These are phyloP conservation scores for Pseudohalonectria lignicola DNA, from an alignment of 2,329 filamentous ascomycete genomes.

Conservation along the genomic window DNA sequence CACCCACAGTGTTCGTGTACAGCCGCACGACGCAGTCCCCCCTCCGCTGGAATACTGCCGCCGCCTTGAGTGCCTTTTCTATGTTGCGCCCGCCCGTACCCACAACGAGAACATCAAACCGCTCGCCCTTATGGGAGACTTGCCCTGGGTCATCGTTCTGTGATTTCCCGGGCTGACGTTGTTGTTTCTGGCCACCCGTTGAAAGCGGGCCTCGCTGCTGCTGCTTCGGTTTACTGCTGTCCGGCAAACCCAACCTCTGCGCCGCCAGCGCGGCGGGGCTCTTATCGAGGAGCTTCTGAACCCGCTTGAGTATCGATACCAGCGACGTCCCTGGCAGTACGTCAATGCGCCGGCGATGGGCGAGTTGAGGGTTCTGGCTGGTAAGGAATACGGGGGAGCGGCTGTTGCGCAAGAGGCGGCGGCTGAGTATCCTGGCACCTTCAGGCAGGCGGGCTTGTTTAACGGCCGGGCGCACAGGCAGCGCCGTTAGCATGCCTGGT, in stretches of 20 bases:
- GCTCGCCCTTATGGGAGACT: slow-evolving; percentile 3
- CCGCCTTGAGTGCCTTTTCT: slow-evolving; percentile 2
- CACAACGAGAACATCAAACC: slow-evolving; percentile 2
- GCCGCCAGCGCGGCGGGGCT: slow-evolving; percentile 33
- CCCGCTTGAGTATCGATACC: slow-evolving; percentile 55
- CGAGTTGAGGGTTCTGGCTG: slow-evolving; percentile 4
- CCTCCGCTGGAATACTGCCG: slow-evolving; percentile 2
- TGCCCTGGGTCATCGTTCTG: slow-evolving; percentile 17
- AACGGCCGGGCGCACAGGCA: slow-evolving; percentile 14
- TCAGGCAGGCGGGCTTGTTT: slow-evolving; percentile 19
- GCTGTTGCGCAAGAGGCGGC: slow-evolving; percentile 11
- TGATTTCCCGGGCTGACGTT: slow-evolving; percentile 33
- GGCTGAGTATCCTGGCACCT: slow-evolving; percentile 7
- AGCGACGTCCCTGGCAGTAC: slow-evolving; percentile 55
- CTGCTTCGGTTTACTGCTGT: slow-evolving; percentile 12
- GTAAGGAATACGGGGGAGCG: slow-evolving; percentile 10
- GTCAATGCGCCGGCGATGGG: slow-evolving; percentile 37
- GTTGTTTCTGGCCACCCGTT: slow-evolving; percentile 31
- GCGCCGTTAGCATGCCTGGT: not conserved
- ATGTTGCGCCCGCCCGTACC: slow-evolving; percentile 3
- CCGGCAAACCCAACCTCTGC: slow-evolving; percentile 26
- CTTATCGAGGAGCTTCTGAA: slow-evolving; percentile 49
- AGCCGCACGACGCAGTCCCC: slow-evolving; percentile 3
- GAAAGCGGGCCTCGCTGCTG: slow-evolving; percentile 16
- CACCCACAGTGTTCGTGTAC: slow-evolving; percentile 2